Evolutionary conservation across 2,329 filamentous ascomycete species (phyloP), one percentile per base, ranked within the genome.

Genomic region (Fusarium sp.): DNA sequence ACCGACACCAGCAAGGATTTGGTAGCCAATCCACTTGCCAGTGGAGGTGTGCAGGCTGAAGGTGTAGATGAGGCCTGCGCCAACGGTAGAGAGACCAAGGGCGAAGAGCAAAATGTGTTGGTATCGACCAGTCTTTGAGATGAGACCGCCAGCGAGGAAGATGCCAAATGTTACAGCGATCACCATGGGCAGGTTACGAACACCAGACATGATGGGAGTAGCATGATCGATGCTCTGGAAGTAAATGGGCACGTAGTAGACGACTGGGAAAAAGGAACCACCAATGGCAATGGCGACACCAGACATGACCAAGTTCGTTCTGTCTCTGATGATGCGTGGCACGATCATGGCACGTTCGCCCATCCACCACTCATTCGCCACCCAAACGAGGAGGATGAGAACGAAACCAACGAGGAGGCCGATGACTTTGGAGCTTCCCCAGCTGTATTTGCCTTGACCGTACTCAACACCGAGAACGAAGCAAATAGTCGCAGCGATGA

Each of bases 11-110:
- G 76, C 77, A 6, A 86, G 59, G 15, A 85, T 75, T 73, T 86
- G 83, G 66, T 83, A 86, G 8, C 83, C 83, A 24, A 85, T 82
- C 83, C 83, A 85, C 39, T 77, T 75, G 11, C 73, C 79, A 1
- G 75, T 75, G 8, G 74, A 58, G 9, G 80, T 78, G 15, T 77
- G 49, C 12, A 52, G 65, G 19, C 76, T 71, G 4, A 83, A 71
- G 6, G 75, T 77, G 61, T 80, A 82, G n/a, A 83, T 65, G 7
- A 82, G 69, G 2, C 81, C 81, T 9, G 77, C 73, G 4, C 77
- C 80, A 17, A 83, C 64, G 4, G 79, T 78, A 23, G 79, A 75
- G 50, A 85, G 68, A 2, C 73, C 78, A 7, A 73, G 75, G 3
- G 82, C 81, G 17, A 77, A 77, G 45, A 84, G 79, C 60, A 86